phyloP scores from a whole-genome alignment of 495 filamentous ascomycete species.

The Penicillium lagena region DNA sequence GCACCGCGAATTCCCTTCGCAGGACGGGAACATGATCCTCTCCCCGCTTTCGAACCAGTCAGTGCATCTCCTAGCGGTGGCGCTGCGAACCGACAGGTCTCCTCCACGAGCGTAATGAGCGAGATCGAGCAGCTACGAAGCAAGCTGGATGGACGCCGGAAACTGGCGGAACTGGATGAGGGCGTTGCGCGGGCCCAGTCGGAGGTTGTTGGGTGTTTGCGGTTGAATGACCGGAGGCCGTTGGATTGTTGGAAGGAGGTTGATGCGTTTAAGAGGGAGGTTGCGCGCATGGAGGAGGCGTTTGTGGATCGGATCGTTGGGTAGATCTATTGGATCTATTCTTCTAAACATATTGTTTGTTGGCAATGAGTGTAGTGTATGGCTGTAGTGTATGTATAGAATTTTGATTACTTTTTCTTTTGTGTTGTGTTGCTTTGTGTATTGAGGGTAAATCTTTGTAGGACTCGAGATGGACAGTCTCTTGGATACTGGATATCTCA shows the following conservation, averaged over 20 bases:
- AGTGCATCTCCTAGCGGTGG: no score
- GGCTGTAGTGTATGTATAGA: constrained; percentile 30
- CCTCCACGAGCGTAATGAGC: constrained; percentile 26
- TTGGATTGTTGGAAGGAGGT: constrained; percentile 96
- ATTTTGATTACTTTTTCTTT: constrained; percentile 15
- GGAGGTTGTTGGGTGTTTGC: constrained; percentile 75
- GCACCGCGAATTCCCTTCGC: constrained; percentile 43
- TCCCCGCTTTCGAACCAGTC: constrained; percentile 2
- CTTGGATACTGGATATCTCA: not conserved
- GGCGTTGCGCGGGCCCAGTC: constrained; percentile 66
- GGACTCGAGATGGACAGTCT: not conserved
- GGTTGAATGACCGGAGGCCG: constrained; percentile 80
- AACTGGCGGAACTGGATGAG: constrained; percentile 59
- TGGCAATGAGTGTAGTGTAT: constrained; percentile 4
- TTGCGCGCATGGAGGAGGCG: constrained; percentile 71
- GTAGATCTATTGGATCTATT: constrained; percentile 13
- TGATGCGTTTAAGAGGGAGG: constrained; percentile 80
- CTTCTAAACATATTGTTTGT: not conserved
- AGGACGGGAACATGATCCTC: constrained; percentile 32
- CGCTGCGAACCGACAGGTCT: no score
- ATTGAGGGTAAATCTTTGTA: constrained; percentile 13
- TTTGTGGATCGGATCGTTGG: constrained; percentile 83
- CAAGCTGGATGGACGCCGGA: constrained; percentile 69
- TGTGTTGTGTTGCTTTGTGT: constrained; percentile 6
- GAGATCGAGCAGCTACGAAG: constrained; percentile 70